Evolutionary conservation across 1,139 yeast genomes (phyloP).

Genomic region (Starmera stellimalicola): DNA sequence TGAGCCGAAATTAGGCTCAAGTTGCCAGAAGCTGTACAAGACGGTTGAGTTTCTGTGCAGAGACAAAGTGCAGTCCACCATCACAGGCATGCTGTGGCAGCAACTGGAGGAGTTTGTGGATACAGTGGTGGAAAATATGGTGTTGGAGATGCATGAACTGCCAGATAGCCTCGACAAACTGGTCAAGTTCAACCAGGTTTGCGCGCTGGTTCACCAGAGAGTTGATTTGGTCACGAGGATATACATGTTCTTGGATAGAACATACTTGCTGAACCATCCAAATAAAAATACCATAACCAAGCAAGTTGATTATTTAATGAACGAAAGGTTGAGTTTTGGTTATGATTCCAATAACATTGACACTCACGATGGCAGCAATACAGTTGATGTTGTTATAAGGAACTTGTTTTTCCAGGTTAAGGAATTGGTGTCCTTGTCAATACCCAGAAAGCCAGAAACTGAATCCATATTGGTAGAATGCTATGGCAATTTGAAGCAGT

Average conservation of each 20-base stretch:
- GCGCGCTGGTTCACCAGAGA: conserved; percentile 7
- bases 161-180: conserved; percentile 2
- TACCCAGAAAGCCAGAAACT: too few species aligned
- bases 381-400: too few species aligned
- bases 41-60: conserved; percentile 29
- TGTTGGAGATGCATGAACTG: neutral
- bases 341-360: too few species aligned
- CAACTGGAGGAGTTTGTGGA: conserved; percentile 6
- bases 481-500: too few species aligned
- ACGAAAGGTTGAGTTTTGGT: neutral
- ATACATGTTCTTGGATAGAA: conserved; percentile 27
- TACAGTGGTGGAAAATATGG: neutral
- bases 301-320: conserved; percentile 3
- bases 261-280: conserved; percentile 23
- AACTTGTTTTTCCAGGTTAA: too few species aligned
- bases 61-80: conserved; percentile 19
- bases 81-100: conserved; percentile 16
- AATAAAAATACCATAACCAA: conserved; percentile 18
- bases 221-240: conserved; percentile 12
- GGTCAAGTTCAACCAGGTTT: conserved; percentile 5
- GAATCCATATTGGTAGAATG: too few species aligned
- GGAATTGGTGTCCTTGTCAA: too few species aligned
- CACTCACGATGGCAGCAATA: too few species aligned
- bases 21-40: conserved; percentile 23
- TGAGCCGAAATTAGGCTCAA: neutral